Base-by-base conservation (phyloP, 83 land plant genomes). In the Thuja plicata region DNA sequence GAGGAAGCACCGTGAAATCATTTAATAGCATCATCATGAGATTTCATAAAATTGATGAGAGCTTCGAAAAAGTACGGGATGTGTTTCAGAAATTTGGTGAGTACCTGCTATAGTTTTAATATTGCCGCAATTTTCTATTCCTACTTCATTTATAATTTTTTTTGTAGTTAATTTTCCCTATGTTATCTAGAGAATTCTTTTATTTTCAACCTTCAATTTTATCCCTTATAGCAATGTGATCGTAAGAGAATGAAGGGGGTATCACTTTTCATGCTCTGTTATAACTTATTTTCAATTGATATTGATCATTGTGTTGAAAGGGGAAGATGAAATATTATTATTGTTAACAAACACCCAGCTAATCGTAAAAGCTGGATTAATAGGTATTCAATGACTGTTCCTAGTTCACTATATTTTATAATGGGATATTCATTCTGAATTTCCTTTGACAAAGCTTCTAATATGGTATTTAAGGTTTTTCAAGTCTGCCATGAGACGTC, bases 1-100 rank as follows among this genome's bases (percentile, higher is more conserved):
- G 90, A 90, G 95, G 94, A 91, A 92, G 88, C 89, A 43, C 93
- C 21, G 60, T 96, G 91, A 97, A 94, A 88, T 93, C 99, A 27
- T 98, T 97, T 89, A 94, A 98, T 87, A 93, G 92, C 88, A 90
- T 98, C 80, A 97, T 98, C 73, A 86, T 97, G 91, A 97, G 95
- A 87, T 98, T 98, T 81, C 98, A 97, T 34, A 98, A 97, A 88
- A 98, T 98, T 71, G 99, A 98, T 93, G 95, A 96, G 38, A 95
- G 97, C 86, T 96, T 98, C 62, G 95, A 97, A 89, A 95, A 96
- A 17, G 96, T 95, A 89, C 93, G 96, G 88, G 83, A 91, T 24
- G 96, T 92, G 38, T 98, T 98, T 89, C 90, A 92, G 92, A 91
- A 95, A 87, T 97, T 96, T 86, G 99, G 99, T 98, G 60, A 87